Percentiles rank a stretch among this genome's conserved stretches.
phyloP scores from a whole-genome alignment of 2,329 filamentous ascomycete genomes.

The Alternaria infectoria region DNA sequence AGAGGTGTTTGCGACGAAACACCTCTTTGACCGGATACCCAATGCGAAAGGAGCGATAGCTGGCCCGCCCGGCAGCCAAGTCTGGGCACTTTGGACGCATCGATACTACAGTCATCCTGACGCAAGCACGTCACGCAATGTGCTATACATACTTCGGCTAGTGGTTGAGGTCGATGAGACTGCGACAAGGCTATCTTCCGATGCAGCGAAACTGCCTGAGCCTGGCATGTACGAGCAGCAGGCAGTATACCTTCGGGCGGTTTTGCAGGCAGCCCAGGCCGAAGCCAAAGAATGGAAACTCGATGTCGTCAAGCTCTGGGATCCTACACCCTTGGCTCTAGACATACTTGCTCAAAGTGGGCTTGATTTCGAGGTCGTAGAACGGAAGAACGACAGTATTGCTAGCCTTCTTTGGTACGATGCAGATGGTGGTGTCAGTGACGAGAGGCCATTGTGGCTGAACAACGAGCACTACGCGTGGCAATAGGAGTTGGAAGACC shows the following conservation, averaged over 20 bases:
- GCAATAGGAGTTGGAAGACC: constrained; percentile 18
- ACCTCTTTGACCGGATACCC: constrained; percentile 61
- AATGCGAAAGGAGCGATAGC: constrained; percentile 71
- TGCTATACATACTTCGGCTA: constrained; percentile 70
- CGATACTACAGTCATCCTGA: constrained; percentile 43
- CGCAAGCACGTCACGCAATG: constrained; percentile 60
- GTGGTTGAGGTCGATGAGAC: constrained; percentile 60
- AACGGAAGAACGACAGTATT: background rate
- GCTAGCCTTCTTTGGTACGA: constrained; percentile 3
- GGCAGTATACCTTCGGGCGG: constrained; percentile 49
- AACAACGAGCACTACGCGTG: constrained; percentile 43
- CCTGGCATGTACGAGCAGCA: background rate
- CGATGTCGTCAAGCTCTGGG: constrained; percentile 77
- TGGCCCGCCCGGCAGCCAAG: constrained; percentile 54
- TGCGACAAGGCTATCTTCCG: constrained; percentile 9
- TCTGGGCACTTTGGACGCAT: constrained; percentile 75
- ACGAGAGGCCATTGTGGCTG: constrained; percentile 31
- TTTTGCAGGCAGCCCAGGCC: constrained; percentile 68
- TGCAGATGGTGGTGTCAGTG: constrained; percentile 8
- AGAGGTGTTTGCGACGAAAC: constrained; percentile 73
- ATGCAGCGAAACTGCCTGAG: constrained; percentile 8
- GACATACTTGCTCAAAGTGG: constrained; percentile 6
- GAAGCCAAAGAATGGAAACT: constrained; percentile 74
- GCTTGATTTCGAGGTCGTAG: background rate
- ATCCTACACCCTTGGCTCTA: constrained; percentile 63